Evolutionary conservation across 441 rosid species (phyloP).

Genomic region (Gossypium davidsonii): DNA sequence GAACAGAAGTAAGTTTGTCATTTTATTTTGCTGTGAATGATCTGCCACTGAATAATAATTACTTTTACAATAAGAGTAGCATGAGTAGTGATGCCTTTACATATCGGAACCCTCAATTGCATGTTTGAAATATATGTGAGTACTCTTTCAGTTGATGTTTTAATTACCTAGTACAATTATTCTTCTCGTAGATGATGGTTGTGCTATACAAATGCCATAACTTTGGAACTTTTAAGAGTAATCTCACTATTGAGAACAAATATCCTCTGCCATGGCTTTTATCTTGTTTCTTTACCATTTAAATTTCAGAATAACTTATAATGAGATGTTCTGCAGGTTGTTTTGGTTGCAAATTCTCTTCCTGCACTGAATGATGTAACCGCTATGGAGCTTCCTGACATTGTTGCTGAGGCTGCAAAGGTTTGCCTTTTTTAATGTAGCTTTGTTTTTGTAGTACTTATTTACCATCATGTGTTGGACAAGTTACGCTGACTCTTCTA

Average conservation of each 20-base stretch:
- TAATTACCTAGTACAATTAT: not conserved
- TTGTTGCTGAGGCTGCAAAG: constrained; percentile 98
- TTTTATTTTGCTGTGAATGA: constrained; percentile 1
- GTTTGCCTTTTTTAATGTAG: constrained; percentile 24
- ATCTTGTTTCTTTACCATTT: constrained; percentile 4
- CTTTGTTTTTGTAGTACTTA: not conserved
- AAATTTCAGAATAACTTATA: constrained; percentile 6
- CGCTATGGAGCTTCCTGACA: constrained; percentile 97
- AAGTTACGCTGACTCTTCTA: too few relatives aligned
- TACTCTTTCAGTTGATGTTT: not conserved
- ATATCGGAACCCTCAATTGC: not conserved
- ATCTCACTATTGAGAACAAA: not conserved
- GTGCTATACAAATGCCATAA: not conserved
- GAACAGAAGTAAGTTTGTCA: constrained; percentile 72
- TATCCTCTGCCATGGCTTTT: not conserved
- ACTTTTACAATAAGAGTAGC: not conserved
- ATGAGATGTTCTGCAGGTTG: constrained; percentile 51
- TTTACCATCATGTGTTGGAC: not conserved
- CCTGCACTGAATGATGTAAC: constrained; percentile 94
- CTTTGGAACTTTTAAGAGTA: not conserved
- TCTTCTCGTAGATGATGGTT: not conserved
- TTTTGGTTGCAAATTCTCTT: constrained; percentile 90
- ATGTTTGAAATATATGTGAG: not conserved
- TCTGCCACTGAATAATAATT: constrained; percentile 1
- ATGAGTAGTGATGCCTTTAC: not conserved